Conservation (phyloP, 805 yeast species). For the Candida cerambycidarum region DNA sequence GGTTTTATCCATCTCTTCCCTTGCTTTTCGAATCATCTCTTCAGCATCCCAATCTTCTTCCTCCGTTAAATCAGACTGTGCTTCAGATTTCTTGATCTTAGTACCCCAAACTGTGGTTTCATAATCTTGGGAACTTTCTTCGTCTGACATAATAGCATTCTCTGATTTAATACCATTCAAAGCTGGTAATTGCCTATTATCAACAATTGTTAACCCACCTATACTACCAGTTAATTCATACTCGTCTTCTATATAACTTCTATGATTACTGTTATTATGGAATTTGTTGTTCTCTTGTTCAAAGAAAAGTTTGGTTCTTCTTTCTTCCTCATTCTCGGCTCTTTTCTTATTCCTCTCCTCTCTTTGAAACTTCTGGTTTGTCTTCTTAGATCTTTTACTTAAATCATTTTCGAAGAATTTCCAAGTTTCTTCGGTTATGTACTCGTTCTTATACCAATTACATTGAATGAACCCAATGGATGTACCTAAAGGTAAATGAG, state of each 20-base stretch:
- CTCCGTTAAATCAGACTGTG: slow-evolving; percentile 19
- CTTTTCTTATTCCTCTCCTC: slow-evolving; percentile 62
- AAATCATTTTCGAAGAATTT: slow-evolving; percentile 55
- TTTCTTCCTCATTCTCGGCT: slow-evolving; percentile 60
- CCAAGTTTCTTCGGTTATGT: slow-evolving; percentile 34
- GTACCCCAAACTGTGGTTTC: slow-evolving; percentile 81
- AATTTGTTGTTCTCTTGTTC: slow-evolving; percentile 51
- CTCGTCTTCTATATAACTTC: slow-evolving; percentile 17
- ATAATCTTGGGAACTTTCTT: slow-evolving; percentile 12
- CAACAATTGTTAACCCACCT: slow-evolving; percentile 39
- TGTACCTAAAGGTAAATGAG: slow-evolving; percentile 84
- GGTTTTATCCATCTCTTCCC: slow-evolving; percentile 41
- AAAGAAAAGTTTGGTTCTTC: slow-evolving; percentile 57
- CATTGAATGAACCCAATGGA: slow-evolving; percentile 82
- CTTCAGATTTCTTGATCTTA: slow-evolving; percentile 42
- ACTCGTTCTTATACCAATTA: slow-evolving; percentile 60
- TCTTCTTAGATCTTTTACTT: slow-evolving; percentile 52
- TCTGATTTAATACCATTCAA: slow-evolving; percentile 16
- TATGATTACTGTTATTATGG: slow-evolving; percentile 20
- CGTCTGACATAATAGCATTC: slow-evolving; percentile 9
- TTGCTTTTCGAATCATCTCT: slow-evolving; percentile 53
- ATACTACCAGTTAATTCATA: slow-evolving; percentile 20
- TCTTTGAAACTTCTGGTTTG: slow-evolving; percentile 47
- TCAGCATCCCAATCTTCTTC: slow-evolving; percentile 50
- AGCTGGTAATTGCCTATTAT: slow-evolving; percentile 35